These are phyloP conservation scores for Trypanosoma avium DNA, from an alignment of 208 protist genomes.

Conservation along the genomic window DNA sequence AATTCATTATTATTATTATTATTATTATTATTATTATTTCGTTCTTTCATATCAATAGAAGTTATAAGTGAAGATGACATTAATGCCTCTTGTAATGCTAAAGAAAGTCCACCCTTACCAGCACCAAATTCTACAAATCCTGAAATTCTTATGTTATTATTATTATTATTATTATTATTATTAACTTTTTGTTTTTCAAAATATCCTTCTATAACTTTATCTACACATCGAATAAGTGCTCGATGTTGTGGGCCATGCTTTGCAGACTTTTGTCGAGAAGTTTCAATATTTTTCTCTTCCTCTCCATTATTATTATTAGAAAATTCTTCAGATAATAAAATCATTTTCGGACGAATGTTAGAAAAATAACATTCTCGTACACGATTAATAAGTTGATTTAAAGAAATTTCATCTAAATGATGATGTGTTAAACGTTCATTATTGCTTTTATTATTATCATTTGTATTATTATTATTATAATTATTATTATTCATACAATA, in stretches of 20 bases:
- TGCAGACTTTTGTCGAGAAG: conserved; percentile 26
- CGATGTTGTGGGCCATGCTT: conserved; percentile 74
- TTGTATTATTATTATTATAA: no score
- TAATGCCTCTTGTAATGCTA: conserved; percentile 59
- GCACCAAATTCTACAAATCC: conserved; percentile 77
- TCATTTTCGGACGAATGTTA: conserved; percentile 18
- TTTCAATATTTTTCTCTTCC: not conserved
- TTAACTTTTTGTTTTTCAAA: not conserved
- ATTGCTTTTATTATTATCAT: not conserved
- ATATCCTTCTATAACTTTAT: conserved; percentile 21
- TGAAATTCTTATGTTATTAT: not conserved
- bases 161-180: no score
- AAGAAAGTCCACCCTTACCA: conserved; percentile 70
- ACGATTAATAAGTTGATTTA: conserved; percentile 24
- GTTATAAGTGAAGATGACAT: not conserved
- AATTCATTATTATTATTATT: no score
- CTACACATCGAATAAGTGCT: conserved; percentile 51
- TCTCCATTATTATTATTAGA: not conserved
- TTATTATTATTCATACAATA: no score
- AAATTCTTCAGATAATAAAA: conserved; percentile 15
- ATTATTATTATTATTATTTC: no score
- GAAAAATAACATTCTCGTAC: conserved; percentile 27
- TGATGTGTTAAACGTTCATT: conserved; percentile 17
- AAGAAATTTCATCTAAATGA: conserved; percentile 5
- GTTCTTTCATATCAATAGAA: not conserved